phyloP scores from a whole-genome alignment of 495 filamentous ascomycete species.

The Penicillium taxi region DNA sequence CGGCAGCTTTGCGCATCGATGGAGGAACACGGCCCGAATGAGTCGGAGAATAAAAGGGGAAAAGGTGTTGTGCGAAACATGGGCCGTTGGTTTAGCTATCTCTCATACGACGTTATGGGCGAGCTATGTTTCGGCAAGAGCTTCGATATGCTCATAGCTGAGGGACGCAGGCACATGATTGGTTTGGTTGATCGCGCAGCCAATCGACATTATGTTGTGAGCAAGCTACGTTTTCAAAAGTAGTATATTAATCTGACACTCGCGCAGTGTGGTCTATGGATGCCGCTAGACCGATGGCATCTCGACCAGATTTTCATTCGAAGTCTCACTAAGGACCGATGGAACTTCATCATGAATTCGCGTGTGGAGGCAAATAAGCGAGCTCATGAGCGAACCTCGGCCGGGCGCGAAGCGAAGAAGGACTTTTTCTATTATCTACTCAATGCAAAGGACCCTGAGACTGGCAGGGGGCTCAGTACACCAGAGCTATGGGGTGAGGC shows the following conservation, averaged over 20 bases:
- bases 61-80: slow-evolving; percentile 35
- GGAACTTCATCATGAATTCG: slow-evolving; percentile 55
- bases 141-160: slow-evolving; percentile 49
- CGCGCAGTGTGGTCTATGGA: slow-evolving; percentile 49
- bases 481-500: slow-evolving; percentile 65
- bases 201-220: slow-evolving; percentile 46
- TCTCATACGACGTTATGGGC: slow-evolving; percentile 47
- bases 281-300: slow-evolving; percentile 45
- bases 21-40: slow-evolving; percentile 9
- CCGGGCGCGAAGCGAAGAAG: slow-evolving; percentile 50
- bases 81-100: slow-evolving; percentile 44
- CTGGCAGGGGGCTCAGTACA: slow-evolving; percentile 54
- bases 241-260: not conserved
- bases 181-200: slow-evolving; percentile 45
- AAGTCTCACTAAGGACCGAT: slow-evolving; percentile 47
- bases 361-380: slow-evolving; percentile 49
- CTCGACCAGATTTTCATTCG: slow-evolving; percentile 54
- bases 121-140: slow-evolving; percentile 48
- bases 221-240: slow-evolving; percentile 4
- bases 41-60: slow-evolving; percentile 6
- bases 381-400: slow-evolving; percentile 39
- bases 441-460: slow-evolving; percentile 50
- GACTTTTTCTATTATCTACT: slow-evolving; percentile 57
- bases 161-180: slow-evolving; percentile 35
- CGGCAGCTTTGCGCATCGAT: slow-evolving; percentile 39